These are phyloP conservation scores for Emmonsia crescens DNA, from an alignment of 2,329 filamentous ascomycete species.

Conservation along the genomic window DNA sequence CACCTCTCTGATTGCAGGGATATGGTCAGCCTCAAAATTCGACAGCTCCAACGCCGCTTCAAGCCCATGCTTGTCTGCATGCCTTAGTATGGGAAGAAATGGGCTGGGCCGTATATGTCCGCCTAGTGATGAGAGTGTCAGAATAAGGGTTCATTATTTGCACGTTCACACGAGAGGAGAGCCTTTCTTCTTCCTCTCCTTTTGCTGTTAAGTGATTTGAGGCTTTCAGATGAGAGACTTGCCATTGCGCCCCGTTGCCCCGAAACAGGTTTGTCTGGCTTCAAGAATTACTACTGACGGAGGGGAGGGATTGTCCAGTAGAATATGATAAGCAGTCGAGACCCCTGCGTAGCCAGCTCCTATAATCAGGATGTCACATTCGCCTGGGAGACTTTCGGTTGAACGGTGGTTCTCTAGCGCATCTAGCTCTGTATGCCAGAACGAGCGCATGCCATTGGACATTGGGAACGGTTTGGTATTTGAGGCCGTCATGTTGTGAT, in stretches of 20 bases:
- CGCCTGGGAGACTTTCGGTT: constrained; percentile 27
- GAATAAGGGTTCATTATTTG: background rate
- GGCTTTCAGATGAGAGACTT: background rate
- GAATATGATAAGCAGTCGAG: constrained; percentile 34
- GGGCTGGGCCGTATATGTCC: constrained; percentile 36
- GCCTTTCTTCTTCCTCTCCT: too few relatives aligned
- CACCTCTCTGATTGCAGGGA: constrained; percentile 30
- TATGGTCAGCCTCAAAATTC: constrained; percentile 31
- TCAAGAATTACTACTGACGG: constrained; percentile 32
- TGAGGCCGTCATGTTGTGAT: background rate
- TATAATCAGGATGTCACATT: constrained; percentile 38
- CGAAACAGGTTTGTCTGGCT: constrained; percentile 32
- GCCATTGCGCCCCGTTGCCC: constrained; percentile 38
- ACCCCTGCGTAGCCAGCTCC: constrained; percentile 40
- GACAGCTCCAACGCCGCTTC: constrained; percentile 30
- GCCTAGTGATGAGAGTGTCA: constrained; percentile 12
- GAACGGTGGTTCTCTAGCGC: constrained; percentile 33
- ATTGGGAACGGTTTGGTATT: background rate
- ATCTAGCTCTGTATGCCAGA: constrained; percentile 35
- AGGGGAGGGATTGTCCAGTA: constrained; percentile 17
- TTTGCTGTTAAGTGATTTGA: background rate
- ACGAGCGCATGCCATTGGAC: constrained; percentile 14
- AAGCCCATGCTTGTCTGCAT: constrained; percentile 23
- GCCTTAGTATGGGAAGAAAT: constrained; percentile 27
- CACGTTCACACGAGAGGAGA: background rate